These are phyloP conservation scores for Pterocarpus macrocarpus DNA, from an alignment of 306 rosid species.

Conservation along the genomic window DNA sequence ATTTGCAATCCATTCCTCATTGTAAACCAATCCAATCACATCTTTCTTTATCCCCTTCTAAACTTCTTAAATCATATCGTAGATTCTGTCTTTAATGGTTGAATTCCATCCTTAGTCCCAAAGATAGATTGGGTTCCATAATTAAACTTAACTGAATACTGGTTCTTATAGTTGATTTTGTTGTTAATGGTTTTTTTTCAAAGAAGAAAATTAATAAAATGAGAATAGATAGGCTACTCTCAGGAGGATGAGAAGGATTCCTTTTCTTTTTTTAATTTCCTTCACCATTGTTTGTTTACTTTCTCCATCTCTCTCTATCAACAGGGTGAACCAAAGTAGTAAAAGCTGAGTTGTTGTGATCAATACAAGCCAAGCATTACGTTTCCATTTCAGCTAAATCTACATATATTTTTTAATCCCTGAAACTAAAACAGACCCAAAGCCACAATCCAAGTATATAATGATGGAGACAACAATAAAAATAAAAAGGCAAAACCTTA, in stretches of 20 bases:
- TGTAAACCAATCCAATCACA: not conserved
- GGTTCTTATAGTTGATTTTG: not conserved
- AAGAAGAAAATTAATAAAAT: too few relatives aligned
- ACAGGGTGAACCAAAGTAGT: too few relatives aligned
- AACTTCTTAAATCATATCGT: too few relatives aligned
- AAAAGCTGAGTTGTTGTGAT: too few relatives aligned
- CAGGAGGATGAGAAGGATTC: too few relatives aligned
- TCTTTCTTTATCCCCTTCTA: too few relatives aligned
- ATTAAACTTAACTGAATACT: slow-evolving; percentile 3
- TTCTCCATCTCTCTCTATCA: too few relatives aligned
- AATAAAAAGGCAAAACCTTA: not conserved
- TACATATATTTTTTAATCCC: not conserved
- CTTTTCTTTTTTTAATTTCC: too few relatives aligned
- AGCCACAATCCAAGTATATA: not conserved
- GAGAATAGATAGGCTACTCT: too few relatives aligned
- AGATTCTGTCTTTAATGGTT: not conserved
- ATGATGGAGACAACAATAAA: not conserved
- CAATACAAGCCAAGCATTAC: not conserved
- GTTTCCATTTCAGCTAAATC: not conserved
- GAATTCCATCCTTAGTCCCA: not conserved
- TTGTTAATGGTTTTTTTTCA: not conserved
- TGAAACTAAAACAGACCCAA: not conserved
- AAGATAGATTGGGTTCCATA: not conserved
- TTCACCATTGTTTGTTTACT: too few relatives aligned
- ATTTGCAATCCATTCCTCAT: not conserved